Evolutionary conservation across 2,329 filamentous ascomycete genomes (phyloP).

Genomic region (Meredithiella fracta): DNA sequence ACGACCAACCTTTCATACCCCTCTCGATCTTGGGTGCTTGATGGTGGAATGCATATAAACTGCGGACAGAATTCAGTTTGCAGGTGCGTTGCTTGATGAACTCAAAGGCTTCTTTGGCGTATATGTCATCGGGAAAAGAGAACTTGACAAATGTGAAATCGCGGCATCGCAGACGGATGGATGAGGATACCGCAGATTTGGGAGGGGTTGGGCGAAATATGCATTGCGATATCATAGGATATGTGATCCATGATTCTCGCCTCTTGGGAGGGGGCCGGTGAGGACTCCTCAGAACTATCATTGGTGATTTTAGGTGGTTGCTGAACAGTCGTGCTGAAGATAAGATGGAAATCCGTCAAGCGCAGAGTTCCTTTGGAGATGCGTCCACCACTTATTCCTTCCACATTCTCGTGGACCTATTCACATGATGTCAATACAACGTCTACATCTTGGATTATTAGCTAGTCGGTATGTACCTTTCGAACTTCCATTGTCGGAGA

Average conservation of each 20-base stretch:
- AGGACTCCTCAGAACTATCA: conserved; percentile 15
- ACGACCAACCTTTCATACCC: conserved; percentile 59
- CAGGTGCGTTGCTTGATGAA: conserved; percentile 69
- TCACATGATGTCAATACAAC: not conserved
- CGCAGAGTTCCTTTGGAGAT: conserved; percentile 40
- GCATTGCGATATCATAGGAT: conserved; percentile 76
- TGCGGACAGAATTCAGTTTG: conserved; percentile 67
- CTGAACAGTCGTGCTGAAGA: conserved; percentile 31
- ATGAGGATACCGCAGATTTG: conserved; percentile 53
- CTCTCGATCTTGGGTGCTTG: conserved; percentile 57
- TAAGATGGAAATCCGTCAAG: conserved; percentile 45
- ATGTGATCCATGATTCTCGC: conserved; percentile 81
- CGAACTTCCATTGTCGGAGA: conserved; percentile 10
- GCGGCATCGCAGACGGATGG: conserved; percentile 73
- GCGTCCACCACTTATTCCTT: conserved; percentile 42
- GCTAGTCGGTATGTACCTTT: conserved; percentile 9
- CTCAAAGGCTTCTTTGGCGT: conserved; percentile 74
- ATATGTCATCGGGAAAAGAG: conserved; percentile 59
- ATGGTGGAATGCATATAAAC: conserved; percentile 81
- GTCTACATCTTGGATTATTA: not conserved
- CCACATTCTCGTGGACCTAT: conserved; percentile 39
- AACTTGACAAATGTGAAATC: conserved; percentile 92
- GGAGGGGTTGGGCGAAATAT: conserved; percentile 57
- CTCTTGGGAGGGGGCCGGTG: conserved; percentile 19
- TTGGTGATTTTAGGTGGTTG: conserved; percentile 19